phyloP scores from a whole-genome alignment of 2,329 filamentous ascomycete species.

The Fusarium verrucosum region DNA sequence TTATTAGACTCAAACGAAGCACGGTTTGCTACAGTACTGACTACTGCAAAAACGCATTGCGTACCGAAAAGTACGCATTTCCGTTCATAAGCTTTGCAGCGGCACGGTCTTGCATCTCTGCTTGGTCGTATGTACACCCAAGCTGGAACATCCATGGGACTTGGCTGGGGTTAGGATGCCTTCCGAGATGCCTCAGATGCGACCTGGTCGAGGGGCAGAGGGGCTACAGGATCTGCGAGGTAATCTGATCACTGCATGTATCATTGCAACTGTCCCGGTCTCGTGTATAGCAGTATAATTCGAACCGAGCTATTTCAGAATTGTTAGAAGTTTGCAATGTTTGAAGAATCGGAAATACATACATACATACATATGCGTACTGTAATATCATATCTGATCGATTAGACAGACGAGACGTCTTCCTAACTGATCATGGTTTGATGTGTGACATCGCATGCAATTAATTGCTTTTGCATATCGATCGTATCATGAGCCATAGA shows the following conservation, averaged over 20 bases:
- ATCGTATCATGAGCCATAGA: not conserved
- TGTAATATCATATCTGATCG: not conserved
- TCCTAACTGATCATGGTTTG: not conserved
- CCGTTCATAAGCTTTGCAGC: slow-evolving; percentile 23
- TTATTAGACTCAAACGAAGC: slow-evolving; percentile 7
- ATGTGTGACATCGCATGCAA: not conserved
- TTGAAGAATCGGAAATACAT: not conserved
- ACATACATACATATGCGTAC: not conserved
- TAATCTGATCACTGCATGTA: not conserved
- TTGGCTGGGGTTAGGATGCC: slow-evolving; percentile 27
- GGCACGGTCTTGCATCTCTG: slow-evolving; percentile 19
- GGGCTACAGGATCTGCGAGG: not conserved
- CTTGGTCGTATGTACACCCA: slow-evolving; percentile 9
- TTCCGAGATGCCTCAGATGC: slow-evolving; percentile 33
- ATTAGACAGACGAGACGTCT: too few species aligned
- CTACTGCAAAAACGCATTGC: not conserved
- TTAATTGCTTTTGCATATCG: not conserved
- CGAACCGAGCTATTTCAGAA: not conserved
- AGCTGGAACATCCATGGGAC: slow-evolving; percentile 15
- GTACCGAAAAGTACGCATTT: slow-evolving; percentile 1
- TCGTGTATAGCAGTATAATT: not conserved
- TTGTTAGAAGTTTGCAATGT: not conserved
- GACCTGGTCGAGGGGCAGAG: slow-evolving; percentile 15
- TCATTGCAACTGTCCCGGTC: not conserved
- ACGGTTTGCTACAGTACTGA: not conserved